Base-by-base conservation (phyloP, 495 filamentous ascomycete genomes). In the Cetradonia linearis region DNA sequence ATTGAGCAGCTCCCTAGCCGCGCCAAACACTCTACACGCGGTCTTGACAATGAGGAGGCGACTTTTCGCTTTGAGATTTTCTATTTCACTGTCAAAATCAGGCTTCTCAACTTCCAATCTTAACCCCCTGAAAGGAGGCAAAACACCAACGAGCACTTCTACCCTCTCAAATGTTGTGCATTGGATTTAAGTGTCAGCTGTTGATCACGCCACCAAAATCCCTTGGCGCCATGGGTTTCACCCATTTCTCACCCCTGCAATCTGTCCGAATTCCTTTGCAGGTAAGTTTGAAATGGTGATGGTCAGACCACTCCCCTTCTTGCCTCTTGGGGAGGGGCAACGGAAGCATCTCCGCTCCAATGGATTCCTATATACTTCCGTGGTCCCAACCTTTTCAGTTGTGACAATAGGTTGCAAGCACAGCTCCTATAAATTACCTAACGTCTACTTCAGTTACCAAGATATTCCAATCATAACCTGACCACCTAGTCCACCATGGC, bases 21-120 rank as follows among this genome's bases (percentile, higher is more conserved):
- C 42, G 42, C 18, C 42, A 46, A 46, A 46, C 42, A 46, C 42
- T 46, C 42, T 46, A 46, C 18, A 46, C 42, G 42, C 42, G 42
- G 42, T 46, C 42, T n/a, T 46, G 18, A 46, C 42, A 20, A 46
- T 46, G 42, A 46, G 18, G 42, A 46, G 14, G 7, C 42, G 42
- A 16, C 23, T 46, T 46, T 20, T 20, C 42, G 18, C 6, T 46
- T 46, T 46, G 42, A n/a, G 42, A 7, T 1, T 46, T 46, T n/a
- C 23, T 16, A 46, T 16, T 20, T 46, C 16, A n/a, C n/a, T n/a
- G n/a, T n/a, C n/a, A n/a, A n/a, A n/a, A n/a, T n/a, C n/a, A n/a
- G n/a, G n/a, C n/a, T n/a, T n/a, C n/a, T n/a, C n/a, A n/a, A n/a
- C n/a, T n/a, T n/a, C n/a, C n/a, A n/a, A n/a, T n/a, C n/a, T n/a